Conservation (phyloP, 768 basidiomycete species). For the Solioccasus polychromus region DNA sequence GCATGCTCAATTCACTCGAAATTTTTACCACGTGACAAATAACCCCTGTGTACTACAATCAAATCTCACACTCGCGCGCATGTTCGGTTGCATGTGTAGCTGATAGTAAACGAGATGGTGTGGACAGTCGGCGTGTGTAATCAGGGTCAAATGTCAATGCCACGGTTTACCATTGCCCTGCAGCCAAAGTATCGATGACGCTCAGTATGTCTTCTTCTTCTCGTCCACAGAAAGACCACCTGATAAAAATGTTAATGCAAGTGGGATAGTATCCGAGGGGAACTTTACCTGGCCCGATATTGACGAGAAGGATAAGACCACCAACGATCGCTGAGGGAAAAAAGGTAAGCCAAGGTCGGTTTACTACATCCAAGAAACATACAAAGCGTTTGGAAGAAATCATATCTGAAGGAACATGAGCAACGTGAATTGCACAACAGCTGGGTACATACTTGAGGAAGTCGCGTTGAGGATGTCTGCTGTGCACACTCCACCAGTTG, state of each 20-base stretch:
- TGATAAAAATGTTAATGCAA: conserved; percentile 23
- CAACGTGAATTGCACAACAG: neutral
- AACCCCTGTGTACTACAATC: too few relatives aligned
- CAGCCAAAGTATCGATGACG: neutral
- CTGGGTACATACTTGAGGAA: conserved; percentile 84
- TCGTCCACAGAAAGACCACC: conserved; percentile 97
- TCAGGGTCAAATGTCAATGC: conserved; percentile 4
- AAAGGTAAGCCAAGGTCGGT: conserved; percentile 7
- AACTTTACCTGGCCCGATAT: conserved; percentile 87
- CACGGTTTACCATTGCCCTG: conserved; percentile 9
- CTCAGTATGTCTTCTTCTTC: conserved; percentile 93
- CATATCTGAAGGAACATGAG: conserved; percentile 61
- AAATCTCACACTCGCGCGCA: too few relatives aligned
- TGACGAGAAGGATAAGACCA: conserved; percentile 93
- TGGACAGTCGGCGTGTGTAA: conserved; percentile 21
- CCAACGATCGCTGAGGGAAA: conserved; percentile 77
- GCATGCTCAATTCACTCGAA: neutral
- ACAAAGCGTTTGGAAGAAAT: conserved; percentile 98
- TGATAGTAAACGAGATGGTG: conserved; percentile 8
- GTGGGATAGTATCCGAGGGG: neutral
- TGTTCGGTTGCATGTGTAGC: too few relatives aligned
- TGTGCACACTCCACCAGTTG: conserved; percentile 96
- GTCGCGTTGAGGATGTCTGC: conserved; percentile 91
- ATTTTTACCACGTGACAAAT: conserved; percentile 18
- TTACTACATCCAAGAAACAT: neutral